Base-by-base conservation (phyloP, 2,329 filamentous ascomycete species). In the Rutstroemia sp. region DNA sequence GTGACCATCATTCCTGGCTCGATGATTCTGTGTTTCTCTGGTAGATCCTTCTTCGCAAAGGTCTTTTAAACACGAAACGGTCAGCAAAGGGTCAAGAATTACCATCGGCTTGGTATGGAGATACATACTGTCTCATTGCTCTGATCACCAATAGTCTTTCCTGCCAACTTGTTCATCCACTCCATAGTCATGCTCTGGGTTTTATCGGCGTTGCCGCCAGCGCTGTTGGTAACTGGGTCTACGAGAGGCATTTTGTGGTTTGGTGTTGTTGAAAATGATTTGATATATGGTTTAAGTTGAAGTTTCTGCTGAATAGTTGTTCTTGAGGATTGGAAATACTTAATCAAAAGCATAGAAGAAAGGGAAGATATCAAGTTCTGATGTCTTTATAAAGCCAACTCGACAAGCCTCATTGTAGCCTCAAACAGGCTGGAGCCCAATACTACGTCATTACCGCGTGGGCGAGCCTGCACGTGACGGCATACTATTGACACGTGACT, bases 141-240 rank as follows among this genome's bases (percentile, higher is more conserved):
- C 18, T 71, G 68, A 0, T 82, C 81, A 10, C 76, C 75, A 12
- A 85, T 70, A 49, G 76, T 85, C 79, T 86, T 86, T 67, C 83
- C 83, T 47, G 82, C 77, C 4, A 86, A 74, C 74, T 84, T 83
- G 71, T 77, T 78, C 62, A 72, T 73, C 83, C 83, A 86, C 65
- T 82, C 75, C 58, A 81, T 73, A 38, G 76, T 80, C 71, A 76
- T 75, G 68, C 7, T 25, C 21, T 47, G 48, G 9, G 19, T 42
- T 5, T 19, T 45, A 12, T 58, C 57, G 39, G 58, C 61, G 38
- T 60, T 61, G 34, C 71, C 65, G 14, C 46, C 37, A 44, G 52
- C 52, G 51, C 64, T 74, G 61, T 75, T 82, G 63, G 84, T 72
- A 66, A 79, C 80, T 55, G 82, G 81, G 18, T 83, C 77, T 64